Evolutionary conservation across 2,329 filamentous ascomycete species (phyloP).

Genomic region (Lachnellula occidentalis): DNA sequence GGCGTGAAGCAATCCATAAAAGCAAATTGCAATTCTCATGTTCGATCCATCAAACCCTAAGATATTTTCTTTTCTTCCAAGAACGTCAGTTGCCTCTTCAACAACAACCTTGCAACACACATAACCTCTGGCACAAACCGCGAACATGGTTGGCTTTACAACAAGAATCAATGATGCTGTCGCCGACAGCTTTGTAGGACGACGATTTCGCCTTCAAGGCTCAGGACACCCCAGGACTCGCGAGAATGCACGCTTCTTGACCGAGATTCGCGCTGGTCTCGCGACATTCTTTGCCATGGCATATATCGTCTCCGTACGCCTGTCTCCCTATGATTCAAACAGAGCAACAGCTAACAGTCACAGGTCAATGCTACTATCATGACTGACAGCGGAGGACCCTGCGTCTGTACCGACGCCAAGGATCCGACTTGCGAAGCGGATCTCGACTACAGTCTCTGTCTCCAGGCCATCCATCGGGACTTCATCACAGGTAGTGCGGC

Average conservation of each 20-base stretch:
- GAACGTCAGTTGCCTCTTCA: background rate
- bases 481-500: conserved; percentile 79
- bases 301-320: conserved; percentile 63
- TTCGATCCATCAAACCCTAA: too few species aligned
- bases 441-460: conserved; percentile 56
- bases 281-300: conserved; percentile 65
- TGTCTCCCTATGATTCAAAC: conserved; percentile 34
- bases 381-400: conserved; percentile 66
- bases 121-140: background rate
- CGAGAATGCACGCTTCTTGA: conserved; percentile 67
- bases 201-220: conserved; percentile 73
- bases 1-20: too few species aligned
- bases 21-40: too few species aligned
- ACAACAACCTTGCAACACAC: background rate
- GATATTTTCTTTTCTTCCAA: background rate
- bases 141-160: conserved; percentile 1
- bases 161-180: conserved; percentile 34
- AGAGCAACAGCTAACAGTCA: background rate
- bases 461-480: conserved; percentile 49
- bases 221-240: conserved; percentile 56
- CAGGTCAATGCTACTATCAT: conserved; percentile 15
- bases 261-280: conserved; percentile 74
- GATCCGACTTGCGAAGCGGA: conserved; percentile 4
- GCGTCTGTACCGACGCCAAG: conserved; percentile 53
- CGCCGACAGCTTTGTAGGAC: conserved; percentile 57